Evolutionary conservation across 805 yeast genomes (phyloP), one percentile per base, ranked within the genome.

Genomic region (Metschnikowia cubensis): DNA sequence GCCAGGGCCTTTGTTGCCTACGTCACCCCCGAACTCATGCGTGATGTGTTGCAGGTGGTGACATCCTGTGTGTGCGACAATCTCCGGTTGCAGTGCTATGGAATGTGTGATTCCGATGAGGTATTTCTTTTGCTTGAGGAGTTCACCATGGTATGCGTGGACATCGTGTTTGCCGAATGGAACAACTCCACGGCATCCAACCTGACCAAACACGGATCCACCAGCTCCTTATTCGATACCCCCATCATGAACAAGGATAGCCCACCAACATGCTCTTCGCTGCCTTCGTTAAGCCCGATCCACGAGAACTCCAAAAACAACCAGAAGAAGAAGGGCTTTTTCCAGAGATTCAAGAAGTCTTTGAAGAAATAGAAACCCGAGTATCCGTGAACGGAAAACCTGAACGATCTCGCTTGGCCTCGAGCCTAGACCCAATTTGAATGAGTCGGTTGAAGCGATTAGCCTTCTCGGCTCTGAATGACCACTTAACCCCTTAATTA

Each of bases 41-140:
- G 51, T 32, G 50, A 45, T 34, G 42, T 52, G 14, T 15, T 54
- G 45, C 15, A 25, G 22, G 42, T 45, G 41, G 42, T 52, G 48
- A 34, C 41, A 11, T 40, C 38, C 5, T 18, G 47, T 21, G 45
- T 54, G 45, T 43, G 55, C 21, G 51, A 54, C 33, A 54, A 54
- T 40, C 38, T 54, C 33, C 43, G 46, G 29, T 46, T 54, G 36
- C 51, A 45, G 11, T 54, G 45, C 43, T 50, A 54, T 47, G 57
- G 55, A 32, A 41, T 46, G 35, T 22, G 36, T 21, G 31, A 35
- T 31, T 48, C 35, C 38, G 54, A 54, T 34, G 46, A 42, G 18
- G n/a, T 42, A 14, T 34, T 42, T 6, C n/a, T 15, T 14, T 42
- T 42, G 33, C 37, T 42, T 10, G 38, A 42, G 46, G 37, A 33